These are phyloP conservation scores for Linnemannia exigua DNA, from an alignment of 192 early-diverging fungal genomes.

Conservation along the genomic window DNA sequence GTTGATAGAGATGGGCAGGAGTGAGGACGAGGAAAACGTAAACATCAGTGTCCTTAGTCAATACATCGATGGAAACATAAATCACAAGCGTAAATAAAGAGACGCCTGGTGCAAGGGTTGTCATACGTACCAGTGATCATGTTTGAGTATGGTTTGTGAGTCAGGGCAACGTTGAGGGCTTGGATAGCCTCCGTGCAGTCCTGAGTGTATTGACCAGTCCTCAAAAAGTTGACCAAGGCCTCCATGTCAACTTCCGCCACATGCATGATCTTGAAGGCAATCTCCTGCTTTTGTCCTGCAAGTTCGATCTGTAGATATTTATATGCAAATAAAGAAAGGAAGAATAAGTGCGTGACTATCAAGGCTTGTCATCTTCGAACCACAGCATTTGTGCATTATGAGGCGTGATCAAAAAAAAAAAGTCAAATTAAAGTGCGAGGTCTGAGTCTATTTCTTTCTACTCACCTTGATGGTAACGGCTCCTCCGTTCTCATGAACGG, in stretches of 20 bases:
- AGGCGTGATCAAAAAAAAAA: neutral
- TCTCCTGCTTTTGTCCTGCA: conserved; percentile 11
- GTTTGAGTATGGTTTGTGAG: conserved; percentile 22
- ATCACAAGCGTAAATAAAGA: neutral
- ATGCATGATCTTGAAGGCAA: conserved; percentile 30
- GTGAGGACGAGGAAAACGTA: no score
- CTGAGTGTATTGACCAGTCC: conserved; percentile 11
- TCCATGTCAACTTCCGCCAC: conserved; percentile 16
- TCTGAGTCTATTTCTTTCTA: neutral
- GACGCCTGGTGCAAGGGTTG: neutral
- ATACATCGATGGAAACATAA: neutral
- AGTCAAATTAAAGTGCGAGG: neutral
- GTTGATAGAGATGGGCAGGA: conserved; percentile 49
- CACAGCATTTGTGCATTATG: conserved; percentile 14
- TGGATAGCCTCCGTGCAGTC: conserved; percentile 25
- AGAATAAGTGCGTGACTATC: neutral
- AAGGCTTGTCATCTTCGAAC: no score
- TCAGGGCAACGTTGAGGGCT: conserved; percentile 31
- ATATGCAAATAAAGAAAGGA: neutral
- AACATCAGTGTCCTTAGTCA: neutral
- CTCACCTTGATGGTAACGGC: conserved; percentile 67
- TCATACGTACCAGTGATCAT: conserved; percentile 16
- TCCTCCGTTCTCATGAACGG: conserved; percentile 48
- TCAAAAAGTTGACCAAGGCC: conserved; percentile 22
- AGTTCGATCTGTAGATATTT: neutral